These are phyloP conservation scores for Epithemia pelagica DNA, from an alignment of 108 stramenopile genomes.

Conservation along the genomic window DNA sequence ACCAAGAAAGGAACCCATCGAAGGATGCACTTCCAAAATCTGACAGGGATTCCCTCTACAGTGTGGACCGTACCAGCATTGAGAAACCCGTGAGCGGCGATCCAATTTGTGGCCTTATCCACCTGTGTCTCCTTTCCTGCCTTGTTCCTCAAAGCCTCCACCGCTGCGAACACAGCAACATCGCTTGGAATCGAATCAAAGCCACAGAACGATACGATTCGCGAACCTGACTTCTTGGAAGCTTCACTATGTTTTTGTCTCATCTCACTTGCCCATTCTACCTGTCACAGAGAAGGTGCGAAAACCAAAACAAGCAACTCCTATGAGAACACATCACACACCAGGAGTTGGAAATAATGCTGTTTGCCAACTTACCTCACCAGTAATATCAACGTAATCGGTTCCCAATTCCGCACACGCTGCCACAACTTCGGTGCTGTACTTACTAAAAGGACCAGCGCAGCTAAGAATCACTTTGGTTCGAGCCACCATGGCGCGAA, in stretches of 20 bases:
- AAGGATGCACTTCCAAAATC: conserved; percentile 11
- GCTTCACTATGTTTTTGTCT: conserved; percentile 39
- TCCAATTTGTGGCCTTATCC: conserved; percentile 22
- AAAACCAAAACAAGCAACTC: background rate
- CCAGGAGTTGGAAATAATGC: background rate
- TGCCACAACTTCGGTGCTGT: conserved; percentile 65
- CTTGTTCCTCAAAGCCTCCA: conserved; percentile 24
- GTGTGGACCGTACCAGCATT: conserved; percentile 45
- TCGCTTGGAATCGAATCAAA: conserved; percentile 83
- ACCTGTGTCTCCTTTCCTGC: conserved; percentile 4
- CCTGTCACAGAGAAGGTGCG: background rate
- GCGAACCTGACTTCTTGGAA: conserved; percentile 54
- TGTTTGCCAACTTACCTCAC: conserved; percentile 46
- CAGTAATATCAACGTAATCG: conserved; percentile 91
- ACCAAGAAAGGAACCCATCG: conserved; percentile 34
- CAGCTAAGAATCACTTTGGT: conserved; percentile 60
- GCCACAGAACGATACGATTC: conserved; percentile 74
- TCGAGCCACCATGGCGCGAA: conserved; percentile 41
- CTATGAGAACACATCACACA: background rate
- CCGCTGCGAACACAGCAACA: conserved; percentile 39
- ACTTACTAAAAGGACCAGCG: conserved; percentile 29
- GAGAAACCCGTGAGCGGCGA: conserved; percentile 20
- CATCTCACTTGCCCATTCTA: conserved; percentile 73
- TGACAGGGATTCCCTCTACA: conserved; percentile 12
- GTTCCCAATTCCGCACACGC: conserved; percentile 76